phyloP scores from a whole-genome alignment of 768 basidiomycete genomes.

The Ramaria sp. region DNA sequence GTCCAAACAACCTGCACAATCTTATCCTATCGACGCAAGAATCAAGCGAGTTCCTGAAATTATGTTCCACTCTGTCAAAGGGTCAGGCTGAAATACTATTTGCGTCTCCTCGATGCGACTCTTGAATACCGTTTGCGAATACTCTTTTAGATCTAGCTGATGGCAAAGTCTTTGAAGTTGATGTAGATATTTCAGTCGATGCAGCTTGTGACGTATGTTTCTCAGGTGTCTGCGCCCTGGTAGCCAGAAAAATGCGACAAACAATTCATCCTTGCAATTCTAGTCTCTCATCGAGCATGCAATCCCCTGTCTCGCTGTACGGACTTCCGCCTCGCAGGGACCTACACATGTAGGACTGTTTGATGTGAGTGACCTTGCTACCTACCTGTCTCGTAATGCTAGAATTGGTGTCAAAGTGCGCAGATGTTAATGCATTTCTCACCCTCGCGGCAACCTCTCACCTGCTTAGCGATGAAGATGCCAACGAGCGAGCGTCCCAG shows the following conservation, averaged over 20 bases:
- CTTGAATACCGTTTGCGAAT: neutral
- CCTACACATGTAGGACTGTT: slow-evolving; percentile 46
- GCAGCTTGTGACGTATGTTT: slow-evolving; percentile 66
- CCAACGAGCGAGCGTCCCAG: slow-evolving; percentile 47
- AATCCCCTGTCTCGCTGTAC: slow-evolving; percentile 56
- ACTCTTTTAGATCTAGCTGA: neutral
- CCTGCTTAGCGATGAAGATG: slow-evolving; percentile 50
- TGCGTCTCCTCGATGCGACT: neutral
- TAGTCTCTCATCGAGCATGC: slow-evolving; percentile 55
- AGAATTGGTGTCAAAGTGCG: slow-evolving; percentile 36
- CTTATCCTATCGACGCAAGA: neutral
- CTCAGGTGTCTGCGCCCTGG: neutral
- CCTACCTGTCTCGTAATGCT: neutral
- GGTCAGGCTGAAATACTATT: slow-evolving; percentile 1
- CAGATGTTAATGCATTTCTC: slow-evolving; percentile 82
- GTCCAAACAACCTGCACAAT: neutral
- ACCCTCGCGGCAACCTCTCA: slow-evolving; percentile 74
- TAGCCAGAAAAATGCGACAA: neutral
- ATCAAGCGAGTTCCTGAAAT: neutral
- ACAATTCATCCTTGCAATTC: neutral
- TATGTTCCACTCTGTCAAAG: neutral
- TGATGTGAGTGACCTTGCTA: slow-evolving; percentile 40
- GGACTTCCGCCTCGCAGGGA: slow-evolving; percentile 18
- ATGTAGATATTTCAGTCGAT: slow-evolving; percentile 66
- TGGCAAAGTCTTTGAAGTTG: slow-evolving; percentile 42